phyloP scores from a whole-genome alignment of 352 stramenopile species.

The Aphanomyces astaci region DNA sequence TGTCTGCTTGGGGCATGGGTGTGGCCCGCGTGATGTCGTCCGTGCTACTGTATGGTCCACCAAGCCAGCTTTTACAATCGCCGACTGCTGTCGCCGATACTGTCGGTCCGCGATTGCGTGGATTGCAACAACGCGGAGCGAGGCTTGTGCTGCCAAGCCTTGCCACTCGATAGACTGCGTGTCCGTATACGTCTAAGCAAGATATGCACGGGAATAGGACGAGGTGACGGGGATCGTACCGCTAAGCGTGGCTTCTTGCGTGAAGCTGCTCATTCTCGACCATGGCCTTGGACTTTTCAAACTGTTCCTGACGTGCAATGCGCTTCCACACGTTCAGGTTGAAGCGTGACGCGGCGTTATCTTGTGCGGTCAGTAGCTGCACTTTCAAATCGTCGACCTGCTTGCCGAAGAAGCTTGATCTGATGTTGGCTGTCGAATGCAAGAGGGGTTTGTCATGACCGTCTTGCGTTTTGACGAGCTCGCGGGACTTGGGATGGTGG shows the following conservation, averaged over 20 bases:
- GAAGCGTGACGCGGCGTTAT: background rate
- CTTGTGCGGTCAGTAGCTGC: background rate
- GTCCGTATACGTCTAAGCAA: background rate
- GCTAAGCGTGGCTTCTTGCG: background rate
- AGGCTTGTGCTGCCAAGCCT: background rate
- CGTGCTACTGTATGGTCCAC: background rate
- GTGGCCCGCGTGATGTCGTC: background rate
- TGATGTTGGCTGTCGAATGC: background rate
- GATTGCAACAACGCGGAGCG: background rate
- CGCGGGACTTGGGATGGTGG: too few species aligned
- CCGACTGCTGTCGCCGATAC: background rate
- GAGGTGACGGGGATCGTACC: background rate
- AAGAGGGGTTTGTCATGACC: too few species aligned
- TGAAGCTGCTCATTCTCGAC: background rate
- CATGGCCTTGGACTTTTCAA: background rate
- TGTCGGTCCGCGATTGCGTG: slow-evolving; percentile 1
- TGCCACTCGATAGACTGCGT: background rate
- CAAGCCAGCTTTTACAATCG: background rate
- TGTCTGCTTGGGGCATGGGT: background rate
- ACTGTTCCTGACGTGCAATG: background rate
- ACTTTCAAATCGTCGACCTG: background rate
- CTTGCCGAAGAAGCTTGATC: background rate
- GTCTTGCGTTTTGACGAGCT: too few species aligned
- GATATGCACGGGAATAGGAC: background rate
- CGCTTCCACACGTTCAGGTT: background rate